These are phyloP conservation scores for Alternaria angustiovoidea DNA, from an alignment of 2,329 filamentous ascomycete genomes.

Conservation along the genomic window DNA sequence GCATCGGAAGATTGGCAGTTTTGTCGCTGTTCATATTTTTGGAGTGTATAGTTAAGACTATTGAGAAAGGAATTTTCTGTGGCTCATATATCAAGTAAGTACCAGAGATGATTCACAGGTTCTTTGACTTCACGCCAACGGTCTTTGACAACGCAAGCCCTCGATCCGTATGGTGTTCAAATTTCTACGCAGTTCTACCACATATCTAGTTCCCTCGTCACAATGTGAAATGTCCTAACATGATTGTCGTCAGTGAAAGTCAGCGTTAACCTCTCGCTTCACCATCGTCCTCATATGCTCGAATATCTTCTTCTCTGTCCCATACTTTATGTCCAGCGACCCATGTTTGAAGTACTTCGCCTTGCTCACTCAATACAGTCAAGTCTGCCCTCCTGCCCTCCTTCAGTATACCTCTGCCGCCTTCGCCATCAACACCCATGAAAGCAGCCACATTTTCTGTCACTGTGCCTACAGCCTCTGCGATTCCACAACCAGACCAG, in stretches of 20 bases:
- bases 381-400: conserved; percentile 59
- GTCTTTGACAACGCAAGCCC: neutral
- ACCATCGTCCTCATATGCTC: conserved; percentile 37
- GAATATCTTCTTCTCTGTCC: conserved; percentile 48
- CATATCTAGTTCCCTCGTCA: neutral
- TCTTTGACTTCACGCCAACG: neutral
- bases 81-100: neutral
- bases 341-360: conserved; percentile 61
- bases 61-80: neutral
- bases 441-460: conserved; percentile 61
- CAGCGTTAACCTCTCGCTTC: conserved; percentile 30
- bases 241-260: neutral
- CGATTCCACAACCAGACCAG: conserved; percentile 58
- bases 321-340: conserved; percentile 58
- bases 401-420: conserved; percentile 54
- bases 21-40: neutral
- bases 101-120: neutral
- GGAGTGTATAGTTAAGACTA: neutral
- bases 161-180: neutral
- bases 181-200: neutral
- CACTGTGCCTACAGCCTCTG: conserved; percentile 59
- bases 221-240: neutral
- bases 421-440: conserved; percentile 57
- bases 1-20: neutral
- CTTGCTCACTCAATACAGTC: conserved; percentile 57